These are phyloP conservation scores for Phialophora verrucosa DNA, from an alignment of 2,329 filamentous ascomycete species.

Conservation along the genomic window DNA sequence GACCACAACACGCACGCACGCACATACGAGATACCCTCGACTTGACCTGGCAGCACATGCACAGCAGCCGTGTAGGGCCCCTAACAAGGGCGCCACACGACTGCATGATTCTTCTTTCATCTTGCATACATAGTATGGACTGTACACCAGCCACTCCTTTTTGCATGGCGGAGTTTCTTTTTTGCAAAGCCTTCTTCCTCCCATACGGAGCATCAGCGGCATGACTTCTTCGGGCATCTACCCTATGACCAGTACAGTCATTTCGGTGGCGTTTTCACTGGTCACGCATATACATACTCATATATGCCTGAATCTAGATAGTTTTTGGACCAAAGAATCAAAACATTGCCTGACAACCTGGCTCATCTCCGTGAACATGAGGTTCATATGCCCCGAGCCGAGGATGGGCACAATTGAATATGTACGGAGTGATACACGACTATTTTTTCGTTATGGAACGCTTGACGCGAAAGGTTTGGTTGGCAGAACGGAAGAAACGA, in stretches of 20 bases:
- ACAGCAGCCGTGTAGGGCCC: not conserved
- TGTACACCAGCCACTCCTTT: conserved; percentile 7
- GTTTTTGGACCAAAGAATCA: not conserved
- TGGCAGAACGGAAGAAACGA: too few relatives aligned
- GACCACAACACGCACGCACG: not conserved
- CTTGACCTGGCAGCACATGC: not conserved
- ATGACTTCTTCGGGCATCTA: not conserved
- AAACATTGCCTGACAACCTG: too few relatives aligned
- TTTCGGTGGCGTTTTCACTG: not conserved
- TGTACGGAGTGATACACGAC: too few relatives aligned
- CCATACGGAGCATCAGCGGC: not conserved
- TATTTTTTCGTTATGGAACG: too few relatives aligned
- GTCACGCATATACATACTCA: not conserved
- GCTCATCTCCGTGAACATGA: too few relatives aligned
- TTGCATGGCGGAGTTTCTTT: conserved; percentile 3
- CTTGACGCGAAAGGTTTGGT: too few relatives aligned
- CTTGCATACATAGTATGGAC: not conserved
- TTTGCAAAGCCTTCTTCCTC: not conserved
- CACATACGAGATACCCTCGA: conserved; percentile 3
- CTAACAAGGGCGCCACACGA: not conserved
- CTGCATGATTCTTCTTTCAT: not conserved
- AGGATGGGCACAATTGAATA: too few relatives aligned
- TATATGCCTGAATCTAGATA: not conserved
- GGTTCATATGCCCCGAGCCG: too few relatives aligned
- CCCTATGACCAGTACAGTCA: not conserved